Evolutionary conservation across 257 asterid species (phyloP).

Genomic region (Pogostemon cablin): DNA sequence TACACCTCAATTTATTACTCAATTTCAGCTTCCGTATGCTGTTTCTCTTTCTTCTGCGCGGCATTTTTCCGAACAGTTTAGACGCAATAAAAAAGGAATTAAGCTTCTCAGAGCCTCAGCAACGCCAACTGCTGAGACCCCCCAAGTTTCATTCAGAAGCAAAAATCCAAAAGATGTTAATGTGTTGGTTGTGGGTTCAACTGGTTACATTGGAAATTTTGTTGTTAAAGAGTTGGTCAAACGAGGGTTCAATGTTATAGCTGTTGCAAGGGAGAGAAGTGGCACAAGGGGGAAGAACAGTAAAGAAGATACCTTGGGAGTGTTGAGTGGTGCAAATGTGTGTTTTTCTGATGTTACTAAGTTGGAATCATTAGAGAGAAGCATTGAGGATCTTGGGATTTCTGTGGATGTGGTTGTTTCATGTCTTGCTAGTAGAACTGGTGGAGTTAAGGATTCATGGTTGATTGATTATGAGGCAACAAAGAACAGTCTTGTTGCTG

Average conservation of each 20-base stretch:
- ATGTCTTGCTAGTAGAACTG: constrained; percentile 91
- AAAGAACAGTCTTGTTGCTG: constrained; percentile 77
- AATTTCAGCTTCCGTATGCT: constrained; percentile 52
- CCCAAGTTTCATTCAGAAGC: constrained; percentile 61
- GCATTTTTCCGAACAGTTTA: constrained; percentile 38
- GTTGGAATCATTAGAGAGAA: constrained; percentile 55
- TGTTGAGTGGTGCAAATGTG: constrained; percentile 64
- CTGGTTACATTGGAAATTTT: constrained; percentile 92
- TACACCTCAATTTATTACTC: constrained; percentile 47
- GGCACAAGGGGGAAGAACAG: constrained; percentile 71
- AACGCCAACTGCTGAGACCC: constrained; percentile 43
- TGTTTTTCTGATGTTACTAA: constrained; percentile 84
- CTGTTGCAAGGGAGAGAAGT: constrained; percentile 83
- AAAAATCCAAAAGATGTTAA: constrained; percentile 69
- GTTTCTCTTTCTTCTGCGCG: constrained; percentile 44
- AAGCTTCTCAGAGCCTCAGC: constrained; percentile 48
- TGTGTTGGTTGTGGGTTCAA: constrained; percentile 84
- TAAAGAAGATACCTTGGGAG: constrained; percentile 61
- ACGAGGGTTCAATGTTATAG: constrained; percentile 90
- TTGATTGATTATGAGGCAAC: constrained; percentile 92
- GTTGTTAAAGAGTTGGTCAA: constrained; percentile 69
- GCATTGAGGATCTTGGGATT: constrained; percentile 55
- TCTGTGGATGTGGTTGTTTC: constrained; percentile 86
- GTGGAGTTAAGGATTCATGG: constrained; percentile 96
- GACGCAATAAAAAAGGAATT: constrained; percentile 40